Evolutionary conservation across 2,329 filamentous ascomycete genomes (phyloP).

Genomic region (Aspergillus sojae): DNA sequence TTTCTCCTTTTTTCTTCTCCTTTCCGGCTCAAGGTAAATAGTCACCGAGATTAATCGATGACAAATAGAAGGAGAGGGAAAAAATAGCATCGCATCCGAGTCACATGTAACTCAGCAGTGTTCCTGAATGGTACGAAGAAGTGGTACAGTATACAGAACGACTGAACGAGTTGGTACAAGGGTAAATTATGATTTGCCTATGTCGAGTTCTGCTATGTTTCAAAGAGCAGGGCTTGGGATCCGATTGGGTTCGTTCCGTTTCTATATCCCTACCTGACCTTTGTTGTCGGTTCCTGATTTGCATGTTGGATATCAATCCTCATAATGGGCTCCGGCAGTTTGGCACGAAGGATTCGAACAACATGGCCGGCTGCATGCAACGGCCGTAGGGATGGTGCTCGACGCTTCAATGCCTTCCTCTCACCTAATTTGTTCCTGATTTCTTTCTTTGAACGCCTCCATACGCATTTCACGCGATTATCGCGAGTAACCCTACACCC

Average conservation of each 20-base stretch:
- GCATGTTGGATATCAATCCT: slow-evolving; percentile 10
- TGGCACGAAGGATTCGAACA: slow-evolving; percentile 1
- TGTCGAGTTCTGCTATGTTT: slow-evolving; percentile 2
- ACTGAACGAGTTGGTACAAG: neutral
- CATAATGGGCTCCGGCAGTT: slow-evolving; percentile 3
- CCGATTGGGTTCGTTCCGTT: slow-evolving; percentile 11
- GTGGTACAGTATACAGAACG: neutral
- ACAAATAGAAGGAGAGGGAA: neutral
- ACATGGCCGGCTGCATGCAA: slow-evolving; percentile 11
- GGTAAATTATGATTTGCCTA: neutral
- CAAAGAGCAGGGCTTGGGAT: neutral
- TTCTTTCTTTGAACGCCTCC: neutral
- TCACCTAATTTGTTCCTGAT: neutral
- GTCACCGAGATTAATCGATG: neutral
- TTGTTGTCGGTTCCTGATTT: slow-evolving; percentile 15
- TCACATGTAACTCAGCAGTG: neutral
- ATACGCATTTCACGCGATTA: slow-evolving; percentile 10
- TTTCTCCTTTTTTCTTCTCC: neutral
- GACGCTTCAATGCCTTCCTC: neutral
- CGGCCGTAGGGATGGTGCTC: neutral
- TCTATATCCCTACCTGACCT: neutral
- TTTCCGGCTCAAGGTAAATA: neutral
- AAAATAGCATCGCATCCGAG: neutral
- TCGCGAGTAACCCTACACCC: slow-evolving; percentile 7
- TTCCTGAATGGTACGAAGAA: neutral